A percentile compares a stretch with the other conserved stretches of the same genome.
Conservation (phyloP, 306 rosid species). For the Glycine tomentella region DNA sequence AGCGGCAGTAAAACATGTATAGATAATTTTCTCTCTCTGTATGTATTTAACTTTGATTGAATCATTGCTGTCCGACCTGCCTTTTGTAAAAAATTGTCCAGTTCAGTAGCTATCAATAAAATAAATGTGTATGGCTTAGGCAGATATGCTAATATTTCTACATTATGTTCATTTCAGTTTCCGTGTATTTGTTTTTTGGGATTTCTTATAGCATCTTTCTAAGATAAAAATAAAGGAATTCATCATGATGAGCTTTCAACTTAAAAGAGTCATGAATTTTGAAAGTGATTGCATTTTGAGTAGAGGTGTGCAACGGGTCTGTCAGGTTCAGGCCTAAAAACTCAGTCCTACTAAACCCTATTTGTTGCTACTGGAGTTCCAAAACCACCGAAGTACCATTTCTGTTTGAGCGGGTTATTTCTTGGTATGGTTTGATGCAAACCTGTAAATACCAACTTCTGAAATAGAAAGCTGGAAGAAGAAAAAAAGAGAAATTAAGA, state of each 20-base stretch:
- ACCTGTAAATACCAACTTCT: too few species aligned
- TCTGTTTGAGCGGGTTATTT: too few species aligned
- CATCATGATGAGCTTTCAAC: slow-evolving; percentile 11
- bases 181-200: not conserved
- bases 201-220: not conserved
- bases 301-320: too few species aligned
- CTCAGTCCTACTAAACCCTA: too few species aligned
- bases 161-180: not conserved
- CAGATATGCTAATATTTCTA: not conserved
- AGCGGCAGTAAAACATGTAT: slow-evolving; percentile 1
- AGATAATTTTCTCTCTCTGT: not conserved
- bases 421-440: too few species aligned
- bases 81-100: not conserved
- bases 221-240: not conserved
- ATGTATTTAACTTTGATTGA: slow-evolving; percentile 1
- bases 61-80: slow-evolving; percentile 23
- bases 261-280: not conserved
- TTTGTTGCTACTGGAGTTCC: too few species aligned
- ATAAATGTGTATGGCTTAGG: not conserved
- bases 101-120: not conserved
- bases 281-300: not conserved
- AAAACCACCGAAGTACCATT: too few species aligned
- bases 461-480: too few species aligned
- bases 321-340: too few species aligned
- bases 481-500: too few species aligned